phyloP scores from a whole-genome alignment of 1,139 yeast genomes.

The Trichomonascaceae sp. region DNA sequence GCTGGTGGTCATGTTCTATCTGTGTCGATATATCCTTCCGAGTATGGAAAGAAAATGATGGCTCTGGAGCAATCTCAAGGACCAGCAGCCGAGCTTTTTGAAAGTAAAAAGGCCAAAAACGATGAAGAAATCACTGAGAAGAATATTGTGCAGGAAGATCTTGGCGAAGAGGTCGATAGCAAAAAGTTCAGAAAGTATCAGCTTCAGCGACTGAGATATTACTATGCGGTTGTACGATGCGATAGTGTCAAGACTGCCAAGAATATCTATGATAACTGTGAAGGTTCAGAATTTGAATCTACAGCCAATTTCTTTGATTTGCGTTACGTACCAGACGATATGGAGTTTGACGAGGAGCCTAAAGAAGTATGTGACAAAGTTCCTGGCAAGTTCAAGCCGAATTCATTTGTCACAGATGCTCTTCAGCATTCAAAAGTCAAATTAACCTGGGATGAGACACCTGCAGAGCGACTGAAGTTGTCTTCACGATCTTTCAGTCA shows the following conservation, averaged over 20 bases:
- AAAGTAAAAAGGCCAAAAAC: slow-evolving; percentile 37
- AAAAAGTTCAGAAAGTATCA: slow-evolving; percentile 56
- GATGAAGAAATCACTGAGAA: slow-evolving; percentile 24
- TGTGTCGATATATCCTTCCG: slow-evolving; percentile 83
- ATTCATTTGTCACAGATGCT: slow-evolving; percentile 83
- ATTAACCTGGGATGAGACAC: slow-evolving; percentile 97
- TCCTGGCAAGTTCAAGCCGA: slow-evolving; percentile 78
- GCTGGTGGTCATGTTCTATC: slow-evolving; percentile 60
- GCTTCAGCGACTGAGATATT: slow-evolving; percentile 80
- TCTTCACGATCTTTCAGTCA: slow-evolving; percentile 80
- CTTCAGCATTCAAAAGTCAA: slow-evolving; percentile 90
- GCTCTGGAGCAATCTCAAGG: slow-evolving; percentile 86
- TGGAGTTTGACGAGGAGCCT: slow-evolving; percentile 71
- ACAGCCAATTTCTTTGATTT: slow-evolving; percentile 92
- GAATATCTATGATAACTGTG: slow-evolving; percentile 75
- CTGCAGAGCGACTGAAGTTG: slow-evolving; percentile 76
- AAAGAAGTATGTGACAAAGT: slow-evolving; percentile 65
- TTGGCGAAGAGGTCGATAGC: slow-evolving; percentile 43
- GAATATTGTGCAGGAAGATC: slow-evolving; percentile 30
- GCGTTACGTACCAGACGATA: slow-evolving; percentile 86
- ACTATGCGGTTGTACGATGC: slow-evolving; percentile 88
- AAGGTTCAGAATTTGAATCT: slow-evolving; percentile 92
- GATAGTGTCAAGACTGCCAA: slow-evolving; percentile 69
- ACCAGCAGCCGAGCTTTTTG: slow-evolving; percentile 82
- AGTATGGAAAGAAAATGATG: slow-evolving; percentile 90